Base-by-base conservation (phyloP, 768 basidiomycete genomes). In the Boletus tylopilopsis region DNA sequence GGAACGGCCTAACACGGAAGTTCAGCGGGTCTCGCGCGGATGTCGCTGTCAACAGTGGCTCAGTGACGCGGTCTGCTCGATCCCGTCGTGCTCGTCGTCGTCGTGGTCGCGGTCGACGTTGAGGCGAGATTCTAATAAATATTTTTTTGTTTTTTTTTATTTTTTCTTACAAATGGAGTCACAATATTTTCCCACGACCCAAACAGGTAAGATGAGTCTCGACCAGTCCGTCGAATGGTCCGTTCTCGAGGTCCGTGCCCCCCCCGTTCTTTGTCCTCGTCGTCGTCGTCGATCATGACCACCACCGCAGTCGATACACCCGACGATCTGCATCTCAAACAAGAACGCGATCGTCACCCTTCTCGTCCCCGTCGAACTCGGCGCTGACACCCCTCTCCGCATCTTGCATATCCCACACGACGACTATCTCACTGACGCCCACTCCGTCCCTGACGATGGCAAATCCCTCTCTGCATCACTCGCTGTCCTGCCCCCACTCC, bases 351-450 rank as follows among this genome's bases (percentile, higher is more conserved):
- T 53, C 65, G 64, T 21, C 57, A 64, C 25, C 64, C 72, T 43
- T 59, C 76, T 85, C 19, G 80, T 90, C 42, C 82, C 86, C 9
- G 68, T 91, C 33, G 80, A 89, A 53, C 73, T 89, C 32, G 72
- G 65, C 15, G 59, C 63, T 10, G 64, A 78, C 16, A 71, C 64
- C n/a, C 62, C 56, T 10, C 61, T 85, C 21, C 42, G 61, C 36
- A 61, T 83, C 33, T 50, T 65, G 30, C 21, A 47, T 33, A 44
- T 54, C 13, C n/a, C 43, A 5, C 56, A 50, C 41, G 55, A 58
- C 34, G 4, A 18, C 33, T 45, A 51, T 39, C 45, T 52, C 37
- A 23, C 50, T n/a, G 29, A 45, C 27, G 23, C 35, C 33, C 18
- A 33, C 29, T 13, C 50, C 21, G 34, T 18, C 29, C 29, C 34